These are phyloP conservation scores for Gyromitra esculenta DNA, from an alignment of 2,329 filamentous ascomycete genomes.

Conservation along the genomic window DNA sequence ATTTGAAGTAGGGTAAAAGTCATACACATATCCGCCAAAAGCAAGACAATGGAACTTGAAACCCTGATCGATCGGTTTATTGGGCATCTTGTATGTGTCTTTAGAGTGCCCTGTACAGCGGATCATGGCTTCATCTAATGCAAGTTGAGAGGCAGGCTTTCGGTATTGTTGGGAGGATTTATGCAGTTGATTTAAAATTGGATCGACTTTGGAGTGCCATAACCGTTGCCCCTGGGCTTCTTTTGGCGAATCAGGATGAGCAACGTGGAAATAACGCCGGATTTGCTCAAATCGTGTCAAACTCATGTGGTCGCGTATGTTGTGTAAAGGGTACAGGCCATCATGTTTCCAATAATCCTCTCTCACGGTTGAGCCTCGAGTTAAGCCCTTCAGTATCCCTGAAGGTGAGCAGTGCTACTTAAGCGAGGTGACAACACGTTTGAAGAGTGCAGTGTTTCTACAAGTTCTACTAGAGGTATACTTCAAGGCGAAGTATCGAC, in stretches of 20 bases:
- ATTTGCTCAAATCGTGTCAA: slow-evolving; percentile 30
- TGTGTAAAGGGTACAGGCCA: slow-evolving; percentile 8
- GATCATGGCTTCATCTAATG: slow-evolving; percentile 41
- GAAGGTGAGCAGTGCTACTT: no score
- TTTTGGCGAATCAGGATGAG: neutral
- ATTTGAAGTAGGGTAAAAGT: slow-evolving; percentile 23
- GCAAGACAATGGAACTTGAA: slow-evolving; percentile 39
- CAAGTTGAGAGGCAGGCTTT: slow-evolving; percentile 1
- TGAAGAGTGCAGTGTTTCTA: no score
- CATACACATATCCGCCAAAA: slow-evolving; percentile 33
- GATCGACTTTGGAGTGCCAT: slow-evolving; percentile 33
- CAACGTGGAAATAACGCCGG: slow-evolving; percentile 30
- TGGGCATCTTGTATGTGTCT: slow-evolving; percentile 40
- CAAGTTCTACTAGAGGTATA: no score
- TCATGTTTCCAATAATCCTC: slow-evolving; percentile 42
- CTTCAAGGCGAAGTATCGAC: no score
- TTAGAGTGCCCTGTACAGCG: slow-evolving; percentile 20
- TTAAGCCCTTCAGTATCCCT: no score
- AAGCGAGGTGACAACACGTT: no score
- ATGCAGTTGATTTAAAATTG: slow-evolving; percentile 11
- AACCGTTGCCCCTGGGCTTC: neutral
- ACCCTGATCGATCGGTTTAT: slow-evolving; percentile 37
- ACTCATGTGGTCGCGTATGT: slow-evolving; percentile 17
- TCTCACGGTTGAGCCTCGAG: no score
- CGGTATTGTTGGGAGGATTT: neutral